Evolutionary conservation across 1,139 yeast species (phyloP).

Genomic region (Geotrichum siamense): DNA sequence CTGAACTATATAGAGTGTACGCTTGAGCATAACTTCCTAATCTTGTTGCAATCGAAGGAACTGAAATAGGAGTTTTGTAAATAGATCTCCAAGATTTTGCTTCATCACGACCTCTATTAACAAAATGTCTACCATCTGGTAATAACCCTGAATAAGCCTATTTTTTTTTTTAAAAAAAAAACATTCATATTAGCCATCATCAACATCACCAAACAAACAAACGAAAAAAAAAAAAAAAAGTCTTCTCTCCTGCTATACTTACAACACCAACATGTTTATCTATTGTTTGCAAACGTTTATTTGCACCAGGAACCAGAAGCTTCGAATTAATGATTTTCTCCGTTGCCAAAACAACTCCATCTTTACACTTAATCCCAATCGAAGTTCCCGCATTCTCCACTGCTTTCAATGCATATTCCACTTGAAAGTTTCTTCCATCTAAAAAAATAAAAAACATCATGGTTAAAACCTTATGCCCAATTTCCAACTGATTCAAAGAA

Average conservation of each 20-base stretch:
- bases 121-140: constrained; percentile 96
- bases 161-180: no score
- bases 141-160: constrained; percentile 74
- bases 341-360: constrained; percentile 93
- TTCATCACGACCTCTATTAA: constrained; percentile 87
- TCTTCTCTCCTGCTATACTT: constrained; percentile 16
- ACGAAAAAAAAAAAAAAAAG: no score
- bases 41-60: constrained; percentile 79
- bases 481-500: constrained; percentile 4
- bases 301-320: constrained; percentile 79
- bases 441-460: constrained; percentile 5
- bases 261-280: constrained; percentile 93
- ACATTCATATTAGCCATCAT: no score
- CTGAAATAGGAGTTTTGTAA: constrained; percentile 70
- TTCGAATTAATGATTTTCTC: constrained; percentile 86
- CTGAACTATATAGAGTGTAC: constrained; percentile 91
- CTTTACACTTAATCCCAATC: constrained; percentile 83
- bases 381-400: constrained; percentile 97
- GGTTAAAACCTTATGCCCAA: no score
- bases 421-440: constrained; percentile 98
- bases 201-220: no score
- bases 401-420: constrained; percentile 95
- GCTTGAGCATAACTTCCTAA: constrained; percentile 92
- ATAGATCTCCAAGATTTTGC: constrained; percentile 70
- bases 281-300: constrained; percentile 83